Conservation (phyloP, 2,329 filamentous ascomycete species). For the Penicillium sp. region DNA sequence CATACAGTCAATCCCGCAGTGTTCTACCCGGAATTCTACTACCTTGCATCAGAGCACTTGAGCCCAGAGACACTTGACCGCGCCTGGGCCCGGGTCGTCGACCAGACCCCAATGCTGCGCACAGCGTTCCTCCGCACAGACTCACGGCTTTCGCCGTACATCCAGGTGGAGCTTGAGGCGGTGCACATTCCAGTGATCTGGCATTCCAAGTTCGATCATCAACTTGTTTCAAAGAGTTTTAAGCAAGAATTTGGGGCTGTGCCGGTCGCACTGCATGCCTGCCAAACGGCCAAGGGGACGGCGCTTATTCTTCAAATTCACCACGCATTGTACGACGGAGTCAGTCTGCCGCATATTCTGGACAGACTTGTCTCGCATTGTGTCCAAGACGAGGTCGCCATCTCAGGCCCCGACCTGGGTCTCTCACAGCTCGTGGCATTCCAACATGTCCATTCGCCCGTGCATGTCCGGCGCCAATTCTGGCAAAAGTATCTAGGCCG, state of each 20-base stretch:
- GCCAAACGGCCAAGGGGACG: slow-evolving; percentile 33
- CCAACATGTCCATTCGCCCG: slow-evolving; percentile 26
- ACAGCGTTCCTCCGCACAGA: slow-evolving; percentile 64
- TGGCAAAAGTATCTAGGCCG: slow-evolving; percentile 44
- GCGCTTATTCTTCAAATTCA: slow-evolving; percentile 64
- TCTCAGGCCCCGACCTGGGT: slow-evolving; percentile 24
- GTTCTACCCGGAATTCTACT: slow-evolving; percentile 75
- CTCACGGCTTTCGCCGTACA: slow-evolving; percentile 50
- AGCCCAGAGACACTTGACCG: slow-evolving; percentile 46
- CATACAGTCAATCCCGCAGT: slow-evolving; percentile 64
- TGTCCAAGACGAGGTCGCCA: slow-evolving; percentile 23
- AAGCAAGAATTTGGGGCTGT: slow-evolving; percentile 19
- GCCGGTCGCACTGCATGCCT: slow-evolving; percentile 39
- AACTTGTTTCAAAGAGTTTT: slow-evolving; percentile 10
- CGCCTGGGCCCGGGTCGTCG: slow-evolving; percentile 65
- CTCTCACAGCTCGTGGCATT: slow-evolving; percentile 47
- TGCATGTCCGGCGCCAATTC: slow-evolving; percentile 42
- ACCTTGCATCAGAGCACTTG: slow-evolving; percentile 50
- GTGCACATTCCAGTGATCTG: slow-evolving; percentile 37
- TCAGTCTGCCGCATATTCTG: slow-evolving; percentile 70
- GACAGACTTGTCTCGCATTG: slow-evolving; percentile 51
- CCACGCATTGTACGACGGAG: slow-evolving; percentile 84
- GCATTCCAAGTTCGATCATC: slow-evolving; percentile 17
- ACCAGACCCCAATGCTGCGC: slow-evolving; percentile 64
- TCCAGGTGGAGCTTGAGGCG: slow-evolving; percentile 63